phyloP scores from a whole-genome alignment of 139 green algal genomes.

The Dunaliella sp. region DNA sequence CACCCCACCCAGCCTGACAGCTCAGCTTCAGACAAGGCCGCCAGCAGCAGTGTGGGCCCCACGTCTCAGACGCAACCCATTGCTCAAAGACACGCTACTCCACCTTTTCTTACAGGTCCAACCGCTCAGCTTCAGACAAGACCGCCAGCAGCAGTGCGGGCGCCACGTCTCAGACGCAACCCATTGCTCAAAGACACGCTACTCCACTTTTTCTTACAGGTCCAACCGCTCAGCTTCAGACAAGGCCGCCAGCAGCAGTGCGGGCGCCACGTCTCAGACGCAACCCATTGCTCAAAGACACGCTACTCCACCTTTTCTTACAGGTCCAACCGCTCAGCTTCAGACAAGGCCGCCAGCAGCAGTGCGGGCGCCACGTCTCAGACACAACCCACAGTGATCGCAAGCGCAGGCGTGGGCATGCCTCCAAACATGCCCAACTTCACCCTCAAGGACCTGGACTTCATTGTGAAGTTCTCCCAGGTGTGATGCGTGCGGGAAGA shows the following conservation, averaged over 20 bases:
- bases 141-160: not conserved
- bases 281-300: too few relatives aligned
- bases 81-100: too few relatives aligned
- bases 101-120: too few relatives aligned
- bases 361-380: not conserved
- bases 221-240: not conserved
- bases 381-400: not conserved
- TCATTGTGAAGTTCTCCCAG: conserved; percentile 77
- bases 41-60: too few relatives aligned
- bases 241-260: not conserved
- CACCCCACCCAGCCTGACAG: too few relatives aligned
- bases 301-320: too few relatives aligned
- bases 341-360: not conserved
- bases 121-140: not conserved
- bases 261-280: not conserved
- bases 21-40: not conserved
- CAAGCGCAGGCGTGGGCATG: not conserved
- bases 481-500: conserved; percentile 22
- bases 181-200: too few relatives aligned
- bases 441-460: conserved; percentile 74
- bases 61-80: too few relatives aligned
- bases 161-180: too few relatives aligned
- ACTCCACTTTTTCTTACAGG: too few relatives aligned
- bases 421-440: conserved; percentile 52
- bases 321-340: not conserved